Conservation (phyloP, 2,329 filamentous ascomycete genomes). For the Cordyceps militaris region DNA sequence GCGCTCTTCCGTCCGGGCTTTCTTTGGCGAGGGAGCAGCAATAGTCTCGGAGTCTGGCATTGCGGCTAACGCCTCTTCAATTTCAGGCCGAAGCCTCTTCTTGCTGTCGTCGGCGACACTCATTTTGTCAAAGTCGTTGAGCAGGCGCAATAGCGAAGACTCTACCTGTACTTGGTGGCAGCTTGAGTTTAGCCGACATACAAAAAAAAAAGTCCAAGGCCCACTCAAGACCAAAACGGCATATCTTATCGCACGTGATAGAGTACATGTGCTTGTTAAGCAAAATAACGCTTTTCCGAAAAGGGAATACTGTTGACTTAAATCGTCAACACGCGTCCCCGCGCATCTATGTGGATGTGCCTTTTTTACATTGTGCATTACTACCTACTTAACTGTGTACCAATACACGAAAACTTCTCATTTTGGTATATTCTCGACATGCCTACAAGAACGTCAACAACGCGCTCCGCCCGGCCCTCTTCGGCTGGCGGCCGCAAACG, state of each 20-base stretch:
- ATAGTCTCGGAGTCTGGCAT: constrained; percentile 27
- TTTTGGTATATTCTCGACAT: constrained; percentile 27
- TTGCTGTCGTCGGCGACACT: constrained; percentile 24
- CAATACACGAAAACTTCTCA: neutral
- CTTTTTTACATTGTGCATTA: constrained; percentile 4
- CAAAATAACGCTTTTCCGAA: constrained; percentile 20
- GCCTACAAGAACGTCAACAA: constrained; percentile 40
- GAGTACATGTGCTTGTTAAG: constrained; percentile 10
- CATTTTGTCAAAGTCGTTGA: constrained; percentile 19
- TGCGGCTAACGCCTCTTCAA: constrained; percentile 26
- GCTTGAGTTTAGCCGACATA: neutral
- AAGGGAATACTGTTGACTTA: constrained; percentile 28
- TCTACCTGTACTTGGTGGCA: neutral
- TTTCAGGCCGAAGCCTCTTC: constrained; percentile 29
- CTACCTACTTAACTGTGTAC: neutral
- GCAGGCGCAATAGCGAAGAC: neutral
- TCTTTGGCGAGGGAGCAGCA: constrained; percentile 38
- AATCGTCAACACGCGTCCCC: constrained; percentile 11
- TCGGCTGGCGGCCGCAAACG: constrained; percentile 34
- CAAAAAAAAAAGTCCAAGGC: constrained; percentile 22
- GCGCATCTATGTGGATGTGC: neutral
- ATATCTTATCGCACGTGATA: constrained; percentile 31
- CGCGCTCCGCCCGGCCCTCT: constrained; percentile 40
- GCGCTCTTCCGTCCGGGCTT: constrained; percentile 51
- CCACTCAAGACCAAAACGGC: neutral